Evolutionary conservation across 768 basidiomycete genomes (phyloP), one percentile per base, ranked within the genome.

Genomic region (Mycena galopus): DNA sequence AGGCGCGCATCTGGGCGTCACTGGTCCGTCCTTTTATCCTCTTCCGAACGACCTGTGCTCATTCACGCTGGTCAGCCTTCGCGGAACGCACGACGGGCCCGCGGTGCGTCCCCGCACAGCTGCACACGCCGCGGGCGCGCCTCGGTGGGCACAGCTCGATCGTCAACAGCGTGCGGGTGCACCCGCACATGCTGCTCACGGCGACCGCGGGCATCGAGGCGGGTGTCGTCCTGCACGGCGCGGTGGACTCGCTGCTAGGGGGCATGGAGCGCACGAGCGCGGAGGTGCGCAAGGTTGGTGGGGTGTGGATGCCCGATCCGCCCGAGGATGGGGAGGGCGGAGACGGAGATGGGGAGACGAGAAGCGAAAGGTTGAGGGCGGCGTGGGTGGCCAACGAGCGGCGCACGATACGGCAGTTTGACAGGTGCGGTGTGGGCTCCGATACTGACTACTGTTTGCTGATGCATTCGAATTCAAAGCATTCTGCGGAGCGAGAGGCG

Each of bases 151-250:
- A 95, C 78, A 82, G 87, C 47, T 94, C 94, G 2, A 94, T 96
- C 63, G 90, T 95, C 55, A 96, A 96, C 77, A 88, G 90, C 0
- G 84, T 88, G 3, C 80, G 93, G 29, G 89, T 94, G 68, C 95
- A 96, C 77, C 94, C 95, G 2, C 84, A 88, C 25, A 84, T 92
- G 50, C 87, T 92, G 4, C 87, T 91, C 65, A 82, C 94, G 33
- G 86, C 88, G 39, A 94, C 94, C 5, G 85, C 91, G 5, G 95
- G 94, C 3, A 88, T 96, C 25, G 95, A 96, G 79, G 89, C 88
- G 29, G 85, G 89, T 71, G 86, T 94, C 29, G 76, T 91, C 23
- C 80, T 95, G 16, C 94, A 95, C 78, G 91, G 92, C 75, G 89
- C 93, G 3, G 66, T 62, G 33, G 19, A 57, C 50, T 64, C 25